phyloP scores from a whole-genome alignment of 1,284 basidiomycete genomes.

The Microstroma glucosiphilum region DNA sequence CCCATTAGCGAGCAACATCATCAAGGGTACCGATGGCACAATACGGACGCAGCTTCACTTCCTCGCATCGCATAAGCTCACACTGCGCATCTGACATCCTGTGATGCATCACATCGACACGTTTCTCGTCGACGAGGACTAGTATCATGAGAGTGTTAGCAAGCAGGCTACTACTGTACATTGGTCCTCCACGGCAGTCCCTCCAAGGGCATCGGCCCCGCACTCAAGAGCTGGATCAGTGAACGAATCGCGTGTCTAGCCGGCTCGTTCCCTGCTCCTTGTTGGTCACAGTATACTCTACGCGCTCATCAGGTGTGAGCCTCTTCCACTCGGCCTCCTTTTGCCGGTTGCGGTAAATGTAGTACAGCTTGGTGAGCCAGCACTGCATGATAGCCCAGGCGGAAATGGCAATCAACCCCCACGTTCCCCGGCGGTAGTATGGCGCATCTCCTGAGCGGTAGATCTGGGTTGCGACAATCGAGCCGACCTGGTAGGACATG shows the following conservation, averaged over 20 bases:
- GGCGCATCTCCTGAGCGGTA: conserved; percentile 31
- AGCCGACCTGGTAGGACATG: conserved; percentile 32
- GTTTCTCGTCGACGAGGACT: too few species aligned
- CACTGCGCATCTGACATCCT: too few species aligned
- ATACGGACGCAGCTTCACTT: too few species aligned
- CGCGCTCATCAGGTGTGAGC: conserved; percentile 18
- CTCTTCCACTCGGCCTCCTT: conserved; percentile 20
- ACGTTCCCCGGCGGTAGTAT: conserved; percentile 28
- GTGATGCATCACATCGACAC: too few species aligned
- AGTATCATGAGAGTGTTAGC: too few species aligned
- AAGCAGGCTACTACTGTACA: too few species aligned
- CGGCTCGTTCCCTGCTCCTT: conserved; percentile 26
- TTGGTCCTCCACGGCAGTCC: too few species aligned
- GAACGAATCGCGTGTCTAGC: conserved; percentile 26
- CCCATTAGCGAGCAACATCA: too few species aligned
- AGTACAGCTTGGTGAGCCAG: conserved; percentile 27
- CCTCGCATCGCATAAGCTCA: too few species aligned
- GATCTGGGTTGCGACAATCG: conserved; percentile 24
- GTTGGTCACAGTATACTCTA: conserved; percentile 25
- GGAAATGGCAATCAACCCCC: conserved; percentile 19
- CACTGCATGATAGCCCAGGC: conserved; percentile 20
- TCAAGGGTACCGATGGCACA: too few species aligned
- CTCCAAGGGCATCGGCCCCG: too few species aligned
- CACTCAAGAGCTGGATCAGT: conserved; percentile 11
- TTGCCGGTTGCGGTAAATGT: conserved; percentile 24